Conservation (phyloP, 495 filamentous ascomycete genomes). For the Bacidia gigantensis region DNA sequence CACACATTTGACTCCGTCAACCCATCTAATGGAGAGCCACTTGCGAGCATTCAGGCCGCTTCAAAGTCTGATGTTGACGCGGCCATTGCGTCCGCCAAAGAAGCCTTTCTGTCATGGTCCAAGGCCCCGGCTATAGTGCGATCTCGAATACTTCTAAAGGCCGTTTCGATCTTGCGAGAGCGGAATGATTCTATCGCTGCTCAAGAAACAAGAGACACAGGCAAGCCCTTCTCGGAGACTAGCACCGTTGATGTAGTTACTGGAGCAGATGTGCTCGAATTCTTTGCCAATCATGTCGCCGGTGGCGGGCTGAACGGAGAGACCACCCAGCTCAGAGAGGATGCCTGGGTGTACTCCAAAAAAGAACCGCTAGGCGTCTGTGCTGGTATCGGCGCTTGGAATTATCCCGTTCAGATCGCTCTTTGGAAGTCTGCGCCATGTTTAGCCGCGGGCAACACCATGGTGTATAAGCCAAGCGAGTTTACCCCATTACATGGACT, state of each 20-base stretch:
- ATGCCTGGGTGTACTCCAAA: slow-evolving; percentile 61
- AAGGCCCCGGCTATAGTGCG: slow-evolving; percentile 48
- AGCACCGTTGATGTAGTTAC: slow-evolving; percentile 61
- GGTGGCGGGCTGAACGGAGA: slow-evolving; percentile 58
- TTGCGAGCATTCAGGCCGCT: slow-evolving; percentile 51
- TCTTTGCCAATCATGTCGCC: slow-evolving; percentile 58
- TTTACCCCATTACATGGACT: slow-evolving; percentile 61
- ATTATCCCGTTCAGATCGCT: slow-evolving; percentile 78
- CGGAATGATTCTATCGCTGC: slow-evolving; percentile 57
- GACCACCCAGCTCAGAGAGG: slow-evolving; percentile 49
- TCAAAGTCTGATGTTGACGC: slow-evolving; percentile 49
- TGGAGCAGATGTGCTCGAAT: slow-evolving; percentile 64
- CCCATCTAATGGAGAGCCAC: slow-evolving; percentile 48
- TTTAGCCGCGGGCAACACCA: slow-evolving; percentile 70
- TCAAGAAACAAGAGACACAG: slow-evolving; percentile 58
- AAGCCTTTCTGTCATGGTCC: slow-evolving; percentile 55
- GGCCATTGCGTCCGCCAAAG: slow-evolving; percentile 46
- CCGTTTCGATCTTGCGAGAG: slow-evolving; percentile 49
- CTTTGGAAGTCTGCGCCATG: slow-evolving; percentile 78
- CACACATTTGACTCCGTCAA: slow-evolving; percentile 52
- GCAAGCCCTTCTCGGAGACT: slow-evolving; percentile 62
- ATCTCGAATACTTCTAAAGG: slow-evolving; percentile 55
- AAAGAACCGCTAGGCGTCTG: slow-evolving; percentile 66
- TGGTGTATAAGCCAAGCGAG: slow-evolving; percentile 80
- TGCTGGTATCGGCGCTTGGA: slow-evolving; percentile 71